Evolutionary conservation across 2,329 filamentous ascomycete genomes (phyloP), one percentile per base, ranked within the genome.

Genomic region (Leptodontidium sp.): DNA sequence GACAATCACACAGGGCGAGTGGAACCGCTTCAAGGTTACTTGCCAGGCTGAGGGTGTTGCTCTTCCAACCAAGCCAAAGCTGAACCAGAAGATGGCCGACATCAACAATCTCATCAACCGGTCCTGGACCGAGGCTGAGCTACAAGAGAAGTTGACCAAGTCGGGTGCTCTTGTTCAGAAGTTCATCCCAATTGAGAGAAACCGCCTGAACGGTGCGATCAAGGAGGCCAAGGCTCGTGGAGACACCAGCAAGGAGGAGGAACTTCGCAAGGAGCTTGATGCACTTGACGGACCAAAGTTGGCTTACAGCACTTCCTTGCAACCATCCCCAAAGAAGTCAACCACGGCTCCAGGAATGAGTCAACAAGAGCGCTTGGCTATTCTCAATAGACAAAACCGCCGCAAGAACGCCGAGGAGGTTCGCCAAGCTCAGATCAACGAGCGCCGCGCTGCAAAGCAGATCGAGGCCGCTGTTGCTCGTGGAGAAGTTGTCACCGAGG

Each of bases 381-480:
- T 91, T 76, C 85, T 97, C 73, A 99, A 99, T 80, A 85, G 88
- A 35, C 89, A 92, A 77, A 98, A 97, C 80, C 90, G 95, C 70
- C 89, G 90, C 68, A 87, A 90, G 74, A 98, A 98, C 77, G 87
- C 88, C n/a, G 93, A 97, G 78, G 90, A 92, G 59, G 92, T 98
- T n/a, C 93, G 95, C 69, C 92, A 93, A 79, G 95, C 94, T 0
- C 92, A 98, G 78, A 85, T 97, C 66, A 91, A 91, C 74, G 96
- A 99, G 81, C 87, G 90, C 74, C 87, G 87, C 61, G 86, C 85
- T 72, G 84, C 84, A 75, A 88, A 87, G 72, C 87, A 87, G 79
- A 85, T 84, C 55, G 88, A 89, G 72, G 85, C 84, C 67, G 88
- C 87, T 52, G 80, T 89, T 57, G 88, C 88, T 70, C 86, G 89